phyloP scores from a whole-genome alignment of 345 rosid species.

The Brassica napus region Da-Ae NC_063446.1:55355001-55355500 shows the following conservation, averaged over 20 bases:
- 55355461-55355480: constrained; percentile 40
- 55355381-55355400: constrained; percentile 38
- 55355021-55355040: constrained; percentile 44
- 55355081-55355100: constrained; percentile 35
- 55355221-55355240: constrained; percentile 36
- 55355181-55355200: constrained; percentile 34
- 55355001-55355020: constrained; percentile 40
- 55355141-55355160: constrained; percentile 32
- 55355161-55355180: constrained; percentile 42
- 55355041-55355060: constrained; percentile 36
- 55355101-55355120: constrained; percentile 44
- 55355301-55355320: constrained; percentile 46
- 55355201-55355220: constrained; percentile 38
- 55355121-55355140: constrained; percentile 43
- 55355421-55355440: constrained; percentile 42
- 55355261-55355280: constrained; percentile 40
- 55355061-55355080: constrained; percentile 39
- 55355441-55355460: constrained; percentile 43
- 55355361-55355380: constrained; percentile 41
- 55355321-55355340: constrained; percentile 43
- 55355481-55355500: constrained; percentile 46
- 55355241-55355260: constrained; percentile 41
- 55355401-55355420: constrained; percentile 43
- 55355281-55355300: constrained; percentile 37
- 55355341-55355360: constrained; percentile 42